A percentile compares a stretch with the other conserved stretches of the same genome.
phyloP scores from a whole-genome alignment of 2,329 filamentous ascomycete species.

The Sclerotinia glacialis region DNA sequence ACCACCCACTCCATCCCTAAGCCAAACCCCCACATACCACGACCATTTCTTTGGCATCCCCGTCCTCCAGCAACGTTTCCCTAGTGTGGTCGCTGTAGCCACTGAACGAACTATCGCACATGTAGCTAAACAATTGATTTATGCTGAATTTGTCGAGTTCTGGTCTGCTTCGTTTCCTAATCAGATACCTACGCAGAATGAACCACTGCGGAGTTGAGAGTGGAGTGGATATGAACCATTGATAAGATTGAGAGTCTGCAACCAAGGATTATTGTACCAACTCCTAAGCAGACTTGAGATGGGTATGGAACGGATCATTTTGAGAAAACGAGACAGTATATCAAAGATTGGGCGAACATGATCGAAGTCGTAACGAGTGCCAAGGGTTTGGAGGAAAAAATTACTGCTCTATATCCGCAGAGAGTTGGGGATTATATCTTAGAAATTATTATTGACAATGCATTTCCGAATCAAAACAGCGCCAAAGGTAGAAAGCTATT shows the following conservation, averaged over 20 bases:
- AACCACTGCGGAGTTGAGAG: conserved; percentile 32
- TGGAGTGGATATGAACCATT: conserved; percentile 38
- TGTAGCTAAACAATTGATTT: conserved; percentile 5
- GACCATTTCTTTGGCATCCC: conserved; percentile 44
- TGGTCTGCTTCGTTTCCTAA: conserved; percentile 6
- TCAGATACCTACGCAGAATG: conserved; percentile 14
- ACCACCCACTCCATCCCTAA: neutral
- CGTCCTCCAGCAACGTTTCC: conserved; percentile 37
- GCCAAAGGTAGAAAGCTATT: conserved; percentile 7
- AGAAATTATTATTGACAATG: neutral
- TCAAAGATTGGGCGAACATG: conserved; percentile 24
- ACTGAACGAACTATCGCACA: conserved; percentile 10
- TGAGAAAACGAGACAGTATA: conserved; percentile 33
- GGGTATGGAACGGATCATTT: conserved; percentile 34
- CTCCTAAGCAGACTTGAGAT: conserved; percentile 35
- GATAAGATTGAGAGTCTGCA: conserved; percentile 36
- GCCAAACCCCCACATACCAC: neutral
- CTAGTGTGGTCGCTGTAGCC: conserved; percentile 23
- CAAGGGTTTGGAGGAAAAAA: neutral
- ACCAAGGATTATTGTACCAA: conserved; percentile 38
- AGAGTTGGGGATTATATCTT: conserved; percentile 14
- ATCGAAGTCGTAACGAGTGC: neutral
- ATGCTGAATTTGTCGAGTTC: neutral
- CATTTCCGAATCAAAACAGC: neutral
- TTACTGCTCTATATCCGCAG: conserved; percentile 2